Base-by-base conservation (phyloP, 2,329 filamentous ascomycete genomes). In the Botryotinia convoluta region DNA sequence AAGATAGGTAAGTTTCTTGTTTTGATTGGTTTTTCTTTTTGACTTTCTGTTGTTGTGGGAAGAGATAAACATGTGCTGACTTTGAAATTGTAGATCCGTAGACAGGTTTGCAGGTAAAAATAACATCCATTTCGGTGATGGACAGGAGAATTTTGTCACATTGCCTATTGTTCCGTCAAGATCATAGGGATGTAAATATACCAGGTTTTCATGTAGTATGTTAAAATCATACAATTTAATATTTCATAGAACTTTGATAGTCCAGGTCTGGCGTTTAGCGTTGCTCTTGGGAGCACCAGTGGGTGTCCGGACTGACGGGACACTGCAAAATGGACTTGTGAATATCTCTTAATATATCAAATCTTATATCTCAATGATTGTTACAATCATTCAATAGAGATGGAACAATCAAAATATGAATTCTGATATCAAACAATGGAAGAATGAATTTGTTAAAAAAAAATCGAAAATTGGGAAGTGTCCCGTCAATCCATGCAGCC, bases 201-300 rank as follows among this genome's bases (percentile, higher is more conserved):
- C 12, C 12, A n/a, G 2, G 1, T n/a, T n/a, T 4, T n/a, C 48
- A 54, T 54, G 2, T 16, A 9, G 26, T n/a, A 7, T 16, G 0
- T 16, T 14, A 6, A 14, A 14, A 51, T n/a, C 4, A n/a, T n/a
- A 54, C 26, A 54, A 54, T n/a, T n/a, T 2, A n/a, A 54, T 7
- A 4, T n/a, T 54, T 54, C 5, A 16, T 16, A 12, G 0, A 54
- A 54, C 0, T 54, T n/a, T 7, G 48, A 16, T 54, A 0, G 0
- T 54, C 7, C 20, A 7, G 16, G 16, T 16, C 12, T 16, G 48
- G 4, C 2, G 22, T 51, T 6, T 3, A n/a, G 1, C 10, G n/a
- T 3, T 14, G 4, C 26, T 51, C 16, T 7, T 14, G 5, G 2
- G 12, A n/a, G n/a, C n/a, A n/a, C n/a, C n/a, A n/a, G n/a, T n/a